Base-by-base conservation (phyloP, 2,329 filamentous ascomycete genomes). In the Aspergillus carbonarius region DNA sequence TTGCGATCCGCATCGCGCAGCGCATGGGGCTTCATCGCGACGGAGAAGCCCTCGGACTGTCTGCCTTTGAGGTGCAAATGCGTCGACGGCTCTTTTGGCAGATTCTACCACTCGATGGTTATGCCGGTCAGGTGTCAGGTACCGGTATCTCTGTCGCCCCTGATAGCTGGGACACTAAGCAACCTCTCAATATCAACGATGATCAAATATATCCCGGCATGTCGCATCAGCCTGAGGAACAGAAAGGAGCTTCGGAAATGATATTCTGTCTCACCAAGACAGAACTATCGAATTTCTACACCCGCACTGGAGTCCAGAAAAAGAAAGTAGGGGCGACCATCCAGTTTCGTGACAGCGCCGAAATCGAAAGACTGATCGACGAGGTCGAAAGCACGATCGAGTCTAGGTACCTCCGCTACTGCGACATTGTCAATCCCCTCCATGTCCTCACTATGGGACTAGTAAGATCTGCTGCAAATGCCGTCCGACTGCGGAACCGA, bases 1-100 rank as follows among this genome's bases (percentile, higher is more conserved):
- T 80, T 12, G 76, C 77, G 1, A 64, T 77, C 2, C 74, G 79
- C 2, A 76, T 82, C 4, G 79, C 71, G 6, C 78, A 81, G 62
- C 74, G 78, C 3, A 77, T 81, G 37, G 80, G 80, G 3, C 68
- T 83, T 5, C 79, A 82, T 59, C 73, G 77, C 7, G 81, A 83
- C 62, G 78, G 77, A 0, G 73, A 75, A 13, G 67, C 62, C 2
- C 69, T 82, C 3, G 78, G 77, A 0, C 64, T 83, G 13, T 72
- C 74, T 13, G 71, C 78, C 23, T 82, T 81, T 58, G 79, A 82
- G n/a, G 72, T 75, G 7, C 75, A 82, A 32, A 64, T 69, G 60
- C 65, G 70, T 37, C 60, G 67, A 35, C 64, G 69, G 7, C 51
- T 70, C 17, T 70, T 69, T 37, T 71, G 64, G 60, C 68, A 68